phyloP scores from a whole-genome alignment of 768 basidiomycete species.

The Xerocomus brunneocitrinus region DNA sequence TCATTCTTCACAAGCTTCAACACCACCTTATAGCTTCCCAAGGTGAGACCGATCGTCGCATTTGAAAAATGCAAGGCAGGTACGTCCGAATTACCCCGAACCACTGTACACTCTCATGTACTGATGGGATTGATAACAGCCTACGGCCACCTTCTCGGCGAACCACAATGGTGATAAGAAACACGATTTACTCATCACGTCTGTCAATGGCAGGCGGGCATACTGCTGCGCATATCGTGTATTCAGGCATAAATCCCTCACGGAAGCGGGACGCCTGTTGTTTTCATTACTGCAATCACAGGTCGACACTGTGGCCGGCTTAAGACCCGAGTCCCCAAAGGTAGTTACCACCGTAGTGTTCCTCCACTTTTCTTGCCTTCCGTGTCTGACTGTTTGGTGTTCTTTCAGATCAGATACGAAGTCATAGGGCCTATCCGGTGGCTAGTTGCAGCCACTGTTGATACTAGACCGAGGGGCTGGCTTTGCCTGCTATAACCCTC shows the following conservation, averaged over 20 bases:
- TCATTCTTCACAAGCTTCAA: too few relatives aligned
- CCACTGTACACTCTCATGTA: neutral
- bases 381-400: neutral
- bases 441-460: neutral
- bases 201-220: neutral
- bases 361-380: neutral
- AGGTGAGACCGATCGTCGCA: neutral
- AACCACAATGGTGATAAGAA: neutral
- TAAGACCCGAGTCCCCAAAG: neutral
- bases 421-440: neutral
- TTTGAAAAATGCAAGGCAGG: neutral
- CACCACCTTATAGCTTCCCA: too few relatives aligned
- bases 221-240: neutral
- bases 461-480: neutral
- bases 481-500: neutral
- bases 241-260: neutral
- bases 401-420: neutral
- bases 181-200: neutral
- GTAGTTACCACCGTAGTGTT: neutral
- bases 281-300: too few relatives aligned
- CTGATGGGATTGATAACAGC: neutral
- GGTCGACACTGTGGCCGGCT: neutral
- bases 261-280: neutral
- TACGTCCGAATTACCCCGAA: too few relatives aligned
- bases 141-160: neutral